These are phyloP conservation scores for Porcisia deanei DNA, from an alignment of 208 protist genomes.

Conservation along the genomic window DNA sequence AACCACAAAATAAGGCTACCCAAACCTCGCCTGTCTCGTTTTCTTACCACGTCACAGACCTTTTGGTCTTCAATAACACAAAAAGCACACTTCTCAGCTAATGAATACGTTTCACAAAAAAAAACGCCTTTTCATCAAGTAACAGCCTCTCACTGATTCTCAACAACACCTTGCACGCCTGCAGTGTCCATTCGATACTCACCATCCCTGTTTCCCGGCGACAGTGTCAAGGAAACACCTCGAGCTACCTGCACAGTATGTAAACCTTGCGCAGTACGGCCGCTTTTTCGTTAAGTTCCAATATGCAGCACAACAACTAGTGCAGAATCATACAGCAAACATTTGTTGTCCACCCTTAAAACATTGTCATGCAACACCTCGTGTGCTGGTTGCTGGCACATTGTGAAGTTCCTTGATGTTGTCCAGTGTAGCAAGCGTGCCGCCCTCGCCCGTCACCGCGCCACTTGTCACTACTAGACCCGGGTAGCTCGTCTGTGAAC, in stretches of 20 bases:
- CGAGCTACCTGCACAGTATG: too few relatives aligned
- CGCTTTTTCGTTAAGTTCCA: too few relatives aligned
- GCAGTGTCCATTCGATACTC: too few relatives aligned
- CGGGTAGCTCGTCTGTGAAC: constrained; percentile 18
- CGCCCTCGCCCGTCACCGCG: constrained; percentile 1
- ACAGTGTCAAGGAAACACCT: too few relatives aligned
- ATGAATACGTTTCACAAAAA: too few relatives aligned
- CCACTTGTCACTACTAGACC: constrained; percentile 44
- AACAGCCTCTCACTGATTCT: too few relatives aligned
- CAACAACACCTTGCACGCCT: too few relatives aligned
- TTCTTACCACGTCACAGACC: background rate
- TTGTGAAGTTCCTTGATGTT: constrained; percentile 39
- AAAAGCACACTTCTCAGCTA: too few relatives aligned
- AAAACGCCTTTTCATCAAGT: too few relatives aligned
- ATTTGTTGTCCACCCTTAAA: constrained; percentile 11
- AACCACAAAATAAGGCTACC: background rate
- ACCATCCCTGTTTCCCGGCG: too few relatives aligned
- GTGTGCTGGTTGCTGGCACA: constrained; percentile 48
- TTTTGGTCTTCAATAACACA: too few relatives aligned
- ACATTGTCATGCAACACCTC: constrained; percentile 63
- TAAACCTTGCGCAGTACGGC: too few relatives aligned
- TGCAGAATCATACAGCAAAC: background rate
- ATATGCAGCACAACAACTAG: constrained; percentile 46
- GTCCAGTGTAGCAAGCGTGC: background rate
- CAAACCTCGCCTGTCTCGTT: background rate